These are phyloP conservation scores for Leishmania amazonensis DNA, from an alignment of 208 protist genomes.

Conservation along the genomic window DNA sequence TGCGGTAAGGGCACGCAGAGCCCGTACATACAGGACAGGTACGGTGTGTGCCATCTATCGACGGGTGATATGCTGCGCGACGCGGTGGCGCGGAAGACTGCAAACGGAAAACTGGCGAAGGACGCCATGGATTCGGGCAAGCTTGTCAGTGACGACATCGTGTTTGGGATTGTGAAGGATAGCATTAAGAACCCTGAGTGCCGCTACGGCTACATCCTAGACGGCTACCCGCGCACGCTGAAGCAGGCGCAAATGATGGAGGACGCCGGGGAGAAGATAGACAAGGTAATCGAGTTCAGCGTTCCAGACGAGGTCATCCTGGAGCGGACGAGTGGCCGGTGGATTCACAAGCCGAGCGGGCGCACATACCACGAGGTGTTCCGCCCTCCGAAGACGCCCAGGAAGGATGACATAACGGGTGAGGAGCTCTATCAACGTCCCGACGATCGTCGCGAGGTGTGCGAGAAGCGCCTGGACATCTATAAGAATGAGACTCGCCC, in stretches of 20 bases:
- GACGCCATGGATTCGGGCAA: conserved; percentile 76
- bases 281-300: conserved; percentile 91
- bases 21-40: conserved; percentile 87
- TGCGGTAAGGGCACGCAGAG: conserved; percentile 96
- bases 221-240: conserved; percentile 95
- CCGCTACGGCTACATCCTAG: conserved; percentile 93
- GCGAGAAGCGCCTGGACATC: conserved; percentile 84
- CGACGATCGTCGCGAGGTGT: conserved; percentile 93
- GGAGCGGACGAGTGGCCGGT: conserved; percentile 88
- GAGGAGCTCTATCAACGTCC: conserved; percentile 92
- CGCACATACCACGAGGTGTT: conserved; percentile 95
- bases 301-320: conserved; percentile 93
- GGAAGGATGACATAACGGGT: conserved; percentile 94
- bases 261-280: conserved; percentile 69
- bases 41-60: conserved; percentile 92
- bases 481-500: conserved; percentile 88
- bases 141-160: conserved; percentile 92
- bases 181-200: conserved; percentile 84
- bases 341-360: conserved; percentile 92
- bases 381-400: conserved; percentile 84
- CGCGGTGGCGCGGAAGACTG: conserved; percentile 70
- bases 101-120: conserved; percentile 72
- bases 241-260: conserved; percentile 94
- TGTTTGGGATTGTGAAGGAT: conserved; percentile 92
- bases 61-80: conserved; percentile 95